These are phyloP conservation scores for Aspergillus nidulans DNA, from an alignment of 495 filamentous ascomycete species.

Conservation along the genomic window DNA sequence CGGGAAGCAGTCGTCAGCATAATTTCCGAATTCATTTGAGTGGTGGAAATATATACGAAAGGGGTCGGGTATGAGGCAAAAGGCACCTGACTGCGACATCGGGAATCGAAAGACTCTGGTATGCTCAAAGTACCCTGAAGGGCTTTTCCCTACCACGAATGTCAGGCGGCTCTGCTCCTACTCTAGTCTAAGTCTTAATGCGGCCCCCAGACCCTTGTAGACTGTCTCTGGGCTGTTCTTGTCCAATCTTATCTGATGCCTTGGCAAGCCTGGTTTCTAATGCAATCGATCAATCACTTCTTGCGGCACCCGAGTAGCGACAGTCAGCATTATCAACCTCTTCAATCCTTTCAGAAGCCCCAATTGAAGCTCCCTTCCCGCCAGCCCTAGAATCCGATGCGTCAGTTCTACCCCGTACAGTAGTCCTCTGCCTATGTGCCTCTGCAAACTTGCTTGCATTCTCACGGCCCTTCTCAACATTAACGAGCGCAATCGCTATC, in stretches of 20 bases:
- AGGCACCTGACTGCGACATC: no score
- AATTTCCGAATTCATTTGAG: no score
- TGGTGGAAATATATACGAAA: no score
- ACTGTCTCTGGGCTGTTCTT: not conserved
- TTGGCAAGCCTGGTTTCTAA: conserved; percentile 6
- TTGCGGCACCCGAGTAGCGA: not conserved
- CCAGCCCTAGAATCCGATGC: not conserved
- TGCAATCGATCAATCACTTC: not conserved
- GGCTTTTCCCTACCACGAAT: not conserved
- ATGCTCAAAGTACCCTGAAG: no score
- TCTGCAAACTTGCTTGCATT: conserved; percentile 39
- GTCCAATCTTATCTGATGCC: conserved; percentile 12
- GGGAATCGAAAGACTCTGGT: not conserved
- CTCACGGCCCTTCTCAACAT: conserved; percentile 45
- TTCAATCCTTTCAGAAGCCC: not conserved
- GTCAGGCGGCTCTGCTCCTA: not conserved
- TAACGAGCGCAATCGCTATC: conserved; percentile 39
- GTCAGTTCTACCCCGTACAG: not conserved
- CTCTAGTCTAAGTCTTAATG: not conserved
- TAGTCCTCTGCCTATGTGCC: conserved; percentile 19
- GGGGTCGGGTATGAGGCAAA: no score
- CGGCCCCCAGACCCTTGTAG: not conserved
- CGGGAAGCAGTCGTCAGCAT: no score
- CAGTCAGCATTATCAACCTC: not conserved
- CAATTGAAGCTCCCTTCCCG: not conserved